Evolutionary conservation across 768 basidiomycete genomes (phyloP).

Genomic region (Leccinum ochraceum): DNA sequence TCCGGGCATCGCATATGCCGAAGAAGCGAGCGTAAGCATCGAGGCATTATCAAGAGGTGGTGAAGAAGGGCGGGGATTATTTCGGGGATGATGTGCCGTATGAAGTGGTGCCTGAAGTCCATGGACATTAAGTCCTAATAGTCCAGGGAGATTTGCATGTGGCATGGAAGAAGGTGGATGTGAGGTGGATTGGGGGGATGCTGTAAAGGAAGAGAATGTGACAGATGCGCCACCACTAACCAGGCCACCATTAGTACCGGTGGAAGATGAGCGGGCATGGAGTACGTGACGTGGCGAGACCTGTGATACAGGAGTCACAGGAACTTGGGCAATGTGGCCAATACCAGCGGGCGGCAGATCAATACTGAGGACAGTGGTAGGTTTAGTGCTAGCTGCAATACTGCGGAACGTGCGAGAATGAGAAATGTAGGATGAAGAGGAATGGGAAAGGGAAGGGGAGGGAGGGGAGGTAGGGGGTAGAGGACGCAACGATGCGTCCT

Average conservation of each 20-base stretch:
- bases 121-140: constrained; percentile 29
- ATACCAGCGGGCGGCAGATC: constrained; percentile 79
- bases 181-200: constrained; percentile 45
- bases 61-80: constrained; percentile 92
- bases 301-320: constrained; percentile 57
- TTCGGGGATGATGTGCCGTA: constrained; percentile 89
- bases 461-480: constrained; percentile 86
- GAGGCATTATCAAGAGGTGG: constrained; percentile 93
- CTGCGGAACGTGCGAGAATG: constrained; percentile 80
- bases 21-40: constrained; percentile 89
- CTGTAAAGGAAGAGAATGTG: constrained; percentile 71
- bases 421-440: constrained; percentile 82
- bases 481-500: constrained; percentile 90
- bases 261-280: constrained; percentile 64
- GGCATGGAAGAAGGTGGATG: constrained; percentile 41
- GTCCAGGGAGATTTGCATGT: constrained; percentile 27
- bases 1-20: constrained; percentile 78
- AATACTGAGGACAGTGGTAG: constrained; percentile 90
- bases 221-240: constrained; percentile 57
- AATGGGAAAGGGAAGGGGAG: constrained; percentile 83
- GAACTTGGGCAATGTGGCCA: constrained; percentile 90
- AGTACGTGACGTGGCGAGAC: constrained; percentile 50
- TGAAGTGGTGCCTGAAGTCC: constrained; percentile 81
- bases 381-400: constrained; percentile 88
- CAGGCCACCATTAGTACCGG: constrained; percentile 47